These are phyloP conservation scores for Setomelanomma holmii DNA, from an alignment of 2,329 filamentous ascomycete species.

Conservation along the genomic window DNA sequence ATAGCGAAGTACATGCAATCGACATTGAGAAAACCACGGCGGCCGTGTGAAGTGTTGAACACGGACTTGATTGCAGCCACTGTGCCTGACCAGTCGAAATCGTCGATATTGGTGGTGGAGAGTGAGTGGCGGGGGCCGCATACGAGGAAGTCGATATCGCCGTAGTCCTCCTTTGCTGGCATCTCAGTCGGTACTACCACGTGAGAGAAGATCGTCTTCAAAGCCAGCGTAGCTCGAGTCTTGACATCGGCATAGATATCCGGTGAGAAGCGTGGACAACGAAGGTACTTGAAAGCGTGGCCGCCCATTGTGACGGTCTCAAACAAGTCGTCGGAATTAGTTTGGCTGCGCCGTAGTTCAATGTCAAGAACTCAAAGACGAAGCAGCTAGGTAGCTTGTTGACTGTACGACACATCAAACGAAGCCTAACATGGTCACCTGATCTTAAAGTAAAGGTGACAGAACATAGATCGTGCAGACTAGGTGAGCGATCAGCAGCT, in stretches of 20 bases:
- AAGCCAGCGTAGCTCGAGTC: slow-evolving; percentile 9
- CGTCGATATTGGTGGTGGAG: slow-evolving; percentile 1
- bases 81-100: slow-evolving; percentile 19
- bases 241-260: slow-evolving; percentile 26
- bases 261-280: slow-evolving; percentile 30
- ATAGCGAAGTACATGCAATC: slow-evolving; percentile 36
- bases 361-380: too few species aligned
- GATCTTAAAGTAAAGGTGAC: too few species aligned
- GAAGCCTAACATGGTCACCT: too few species aligned
- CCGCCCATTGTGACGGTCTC: slow-evolving; percentile 37
- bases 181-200: slow-evolving; percentile 35
- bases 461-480: too few species aligned
- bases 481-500: too few species aligned
- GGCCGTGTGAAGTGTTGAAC: slow-evolving; percentile 24
- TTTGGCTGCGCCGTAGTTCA: neutral
- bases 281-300: slow-evolving; percentile 29
- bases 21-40: slow-evolving; percentile 16
- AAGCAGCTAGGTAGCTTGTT: too few species aligned
- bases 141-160: slow-evolving; percentile 34
- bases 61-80: slow-evolving; percentile 20
- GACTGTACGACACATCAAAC: too few species aligned
- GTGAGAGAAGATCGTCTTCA: slow-evolving; percentile 28
- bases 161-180: slow-evolving; percentile 30
- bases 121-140: slow-evolving; percentile 11
- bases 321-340: too few species aligned